These are phyloP conservation scores for Symmetrospora coprosmae DNA, from an alignment of 768 basidiomycete genomes.

Conservation along the genomic window DNA sequence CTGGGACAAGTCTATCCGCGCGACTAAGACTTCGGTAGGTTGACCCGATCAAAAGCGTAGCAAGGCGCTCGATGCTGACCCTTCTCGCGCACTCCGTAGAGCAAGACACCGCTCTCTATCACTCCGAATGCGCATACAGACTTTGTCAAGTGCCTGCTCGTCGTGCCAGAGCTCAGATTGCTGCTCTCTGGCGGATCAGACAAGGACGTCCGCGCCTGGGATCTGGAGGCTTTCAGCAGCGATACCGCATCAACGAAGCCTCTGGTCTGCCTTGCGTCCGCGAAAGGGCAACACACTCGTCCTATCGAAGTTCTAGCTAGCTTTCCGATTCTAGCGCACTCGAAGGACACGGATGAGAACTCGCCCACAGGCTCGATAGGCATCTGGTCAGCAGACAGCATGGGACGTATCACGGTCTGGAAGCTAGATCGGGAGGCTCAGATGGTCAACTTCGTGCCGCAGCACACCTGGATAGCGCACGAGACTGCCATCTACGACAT, in stretches of 20 bases:
- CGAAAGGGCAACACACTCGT: slow-evolving; percentile 63
- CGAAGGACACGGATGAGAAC: background rate
- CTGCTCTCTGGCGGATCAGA: slow-evolving; percentile 81
- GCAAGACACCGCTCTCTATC: slow-evolving; percentile 53
- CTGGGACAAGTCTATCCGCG: slow-evolving; percentile 89
- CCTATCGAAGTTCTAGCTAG: slow-evolving; percentile 69
- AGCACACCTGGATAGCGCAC: slow-evolving; percentile 52
- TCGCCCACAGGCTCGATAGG: slow-evolving; percentile 10
- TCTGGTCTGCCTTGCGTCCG: slow-evolving; percentile 46
- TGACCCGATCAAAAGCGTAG: background rate
- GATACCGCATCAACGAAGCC: background rate
- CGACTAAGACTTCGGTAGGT: slow-evolving; percentile 68
- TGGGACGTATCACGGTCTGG: slow-evolving; percentile 82
- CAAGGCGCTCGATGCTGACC: background rate
- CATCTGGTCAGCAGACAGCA: slow-evolving; percentile 75
- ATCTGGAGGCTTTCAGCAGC: slow-evolving; percentile 31
- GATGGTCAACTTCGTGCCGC: slow-evolving; percentile 41
- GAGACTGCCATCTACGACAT: slow-evolving; percentile 72
- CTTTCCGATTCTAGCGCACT: slow-evolving; percentile 40
- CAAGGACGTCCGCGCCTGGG: slow-evolving; percentile 78
- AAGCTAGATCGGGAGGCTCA: slow-evolving; percentile 48
- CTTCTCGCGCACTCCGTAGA: slow-evolving; percentile 41
- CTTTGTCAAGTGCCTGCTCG: slow-evolving; percentile 72
- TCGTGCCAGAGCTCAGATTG: slow-evolving; percentile 52
- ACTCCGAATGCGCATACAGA: slow-evolving; percentile 62